These are phyloP conservation scores for Fusarium sambucinum DNA, from an alignment of 2,329 filamentous ascomycete genomes.

Conservation along the genomic window DNA sequence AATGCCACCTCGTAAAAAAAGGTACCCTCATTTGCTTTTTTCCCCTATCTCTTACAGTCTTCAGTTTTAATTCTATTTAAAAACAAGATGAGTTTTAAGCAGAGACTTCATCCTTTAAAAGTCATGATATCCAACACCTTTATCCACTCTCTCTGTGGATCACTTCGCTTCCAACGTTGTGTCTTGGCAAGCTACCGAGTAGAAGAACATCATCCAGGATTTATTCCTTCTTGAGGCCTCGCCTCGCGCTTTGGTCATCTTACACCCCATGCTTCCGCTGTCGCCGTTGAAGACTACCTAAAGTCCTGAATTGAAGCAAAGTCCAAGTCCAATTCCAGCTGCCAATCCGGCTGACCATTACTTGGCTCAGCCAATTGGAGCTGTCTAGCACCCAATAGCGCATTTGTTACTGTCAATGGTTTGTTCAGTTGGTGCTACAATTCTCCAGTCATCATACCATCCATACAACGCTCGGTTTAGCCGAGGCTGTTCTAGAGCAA, in stretches of 20 bases:
- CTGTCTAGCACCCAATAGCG: not conserved
- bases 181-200: not conserved
- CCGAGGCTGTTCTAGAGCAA: slow-evolving; percentile 4
- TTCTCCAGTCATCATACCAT: not conserved
- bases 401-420: not conserved
- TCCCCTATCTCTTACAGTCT: not conserved
- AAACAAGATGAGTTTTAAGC: not conserved
- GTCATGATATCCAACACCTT: not conserved
- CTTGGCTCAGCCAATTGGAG: not conserved
- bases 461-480: not conserved
- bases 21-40: slow-evolving; percentile 12
- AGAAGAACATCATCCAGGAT: not conserved
- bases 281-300: not conserved
- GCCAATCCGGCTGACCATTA: not conserved
- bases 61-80: not conserved
- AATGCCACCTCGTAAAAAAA: slow-evolving; percentile 8
- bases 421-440: not conserved
- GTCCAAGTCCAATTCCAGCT: not conserved
- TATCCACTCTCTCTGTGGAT: not conserved
- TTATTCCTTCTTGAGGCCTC: not conserved
- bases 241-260: slow-evolving; percentile 1
- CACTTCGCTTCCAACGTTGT: not conserved
- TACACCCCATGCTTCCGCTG: not conserved
- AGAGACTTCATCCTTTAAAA: not conserved
- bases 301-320: not conserved